Evolutionary conservation across 257 asterid species (phyloP), one percentile per base, ranked within the genome.

Genomic region (Avicennia marina): DNA sequence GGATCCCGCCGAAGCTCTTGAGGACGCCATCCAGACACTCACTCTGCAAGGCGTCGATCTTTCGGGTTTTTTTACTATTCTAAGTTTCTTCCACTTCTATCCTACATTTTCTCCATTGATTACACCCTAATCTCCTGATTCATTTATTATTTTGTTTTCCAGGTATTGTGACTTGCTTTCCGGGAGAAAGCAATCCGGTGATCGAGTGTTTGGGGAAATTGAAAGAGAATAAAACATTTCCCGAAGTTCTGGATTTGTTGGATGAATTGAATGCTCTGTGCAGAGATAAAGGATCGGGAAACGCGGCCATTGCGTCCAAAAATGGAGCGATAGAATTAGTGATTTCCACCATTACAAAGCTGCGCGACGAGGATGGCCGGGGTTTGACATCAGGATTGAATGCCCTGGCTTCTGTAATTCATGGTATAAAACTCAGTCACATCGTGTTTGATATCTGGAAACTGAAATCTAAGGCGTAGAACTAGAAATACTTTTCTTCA

Each of bases 21-120:
- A 82, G 48, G 98, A 93, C 73, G 97, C 86, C 61, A 62, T 93
- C 68, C 73, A 93, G 58, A 89, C 98, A 26, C 95, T 93, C 39
- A 75, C 94, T 8, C 89, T 89, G 54, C 98, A 84, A 78, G 90
- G 90, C 75, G 96, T 89, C 62, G 89, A 89, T 85, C 98, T 89
- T 61, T 78, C 94, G 47, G 95, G 96, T 74, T 38, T 32, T 29
- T 24, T 13, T 19, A 21, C 29, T 48, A 3, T 6, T 48, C n/a
- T n/a, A n/a, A n/a, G n/a, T n/a, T n/a, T n/a, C n/a, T n/a, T n/a
- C n/a, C n/a, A n/a, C n/a, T n/a, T n/a, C n/a, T n/a, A n/a, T n/a
- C n/a, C n/a, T n/a, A n/a, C n/a, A n/a, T n/a, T n/a, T n/a, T n/a
- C n/a, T n/a, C n/a, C n/a, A n/a, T n/a, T n/a, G n/a, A n/a, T n/a